Evolutionary conservation across 305 asterid species (phyloP).

Genomic region (Fraxinus platypoda): DNA sequence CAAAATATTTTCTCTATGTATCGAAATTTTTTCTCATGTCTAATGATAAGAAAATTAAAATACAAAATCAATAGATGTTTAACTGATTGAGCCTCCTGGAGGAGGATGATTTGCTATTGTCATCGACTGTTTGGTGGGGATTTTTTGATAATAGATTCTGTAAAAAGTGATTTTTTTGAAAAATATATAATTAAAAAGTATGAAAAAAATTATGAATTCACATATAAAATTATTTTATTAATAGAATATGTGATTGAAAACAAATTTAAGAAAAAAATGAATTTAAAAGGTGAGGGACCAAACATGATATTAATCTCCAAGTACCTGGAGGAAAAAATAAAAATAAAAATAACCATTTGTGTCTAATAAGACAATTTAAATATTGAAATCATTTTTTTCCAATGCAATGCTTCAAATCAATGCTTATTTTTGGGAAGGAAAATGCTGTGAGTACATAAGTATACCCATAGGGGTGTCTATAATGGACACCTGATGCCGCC

Average conservation of each 20-base stretch:
- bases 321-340: neutral
- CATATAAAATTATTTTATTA: no score
- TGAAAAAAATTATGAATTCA: neutral
- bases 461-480: no score
- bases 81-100: neutral
- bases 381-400: neutral
- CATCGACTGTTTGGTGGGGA: neutral
- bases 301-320: neutral
- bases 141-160: no score
- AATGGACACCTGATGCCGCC: no score
- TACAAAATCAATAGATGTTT: neutral
- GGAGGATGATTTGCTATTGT: neutral
- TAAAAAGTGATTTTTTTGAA: no score
- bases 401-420: neutral
- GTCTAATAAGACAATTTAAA: neutral
- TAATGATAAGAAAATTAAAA: neutral
- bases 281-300: neutral
- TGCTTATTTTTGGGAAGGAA: neutral
- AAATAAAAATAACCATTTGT: neutral
- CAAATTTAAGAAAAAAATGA: no score
- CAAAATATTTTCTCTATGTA: neutral
- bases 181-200: no score
- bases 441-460: no score
- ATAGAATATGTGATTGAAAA: no score
- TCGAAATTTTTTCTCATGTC: neutral